Evolutionary conservation across 164 flowering plant genomes (phyloP), one percentile per base, ranked within the genome.

Genomic region (Macadamia integrifolia): DNA sequence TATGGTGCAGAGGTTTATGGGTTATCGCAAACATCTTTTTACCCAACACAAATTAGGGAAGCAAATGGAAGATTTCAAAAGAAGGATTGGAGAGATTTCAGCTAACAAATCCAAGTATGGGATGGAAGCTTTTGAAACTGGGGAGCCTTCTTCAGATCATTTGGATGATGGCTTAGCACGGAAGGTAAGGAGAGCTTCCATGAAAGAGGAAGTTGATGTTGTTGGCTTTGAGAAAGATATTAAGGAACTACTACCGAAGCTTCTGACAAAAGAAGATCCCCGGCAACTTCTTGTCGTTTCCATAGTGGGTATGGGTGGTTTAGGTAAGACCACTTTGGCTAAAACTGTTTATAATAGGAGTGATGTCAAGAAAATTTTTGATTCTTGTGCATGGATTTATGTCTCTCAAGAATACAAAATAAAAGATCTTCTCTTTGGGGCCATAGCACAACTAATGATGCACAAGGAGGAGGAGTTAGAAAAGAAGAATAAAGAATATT

Each of bases 31-130:
- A 2, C 57, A 53, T 12, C n/a, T 53, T 1, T 6, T 53, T 53
- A 53, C 17, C 14, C 57, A 13, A 5, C 57, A 14, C 18, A 53
- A 53, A n/a, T 14, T 53, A 3, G 57, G n/a, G 3, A 53, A 17
- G 18, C 17, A 17, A 17, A 53, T 53, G 1, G 57, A 53, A 1
- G 57, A 11, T 6, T 2, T 53, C 18, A 53, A 53, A 2, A 61
- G 23, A 18, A 68, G 44, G 12, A 61, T 71, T 43, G 52, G 68
- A 48, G 48, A 71, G 28, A 68, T 75, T 2, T 60, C 53, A 48
- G 69, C 60, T 13, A 46, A 67, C 17, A 68, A 67, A 66, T 29
- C 58, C 3, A 67, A 17, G 31, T 67, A 40, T 17, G 52, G 35
- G 30, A 67, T 67, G 6, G 43, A 62, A 30, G 9, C 4, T n/a